Evolutionary conservation across 2,329 filamentous ascomycete species (phyloP).

Genomic region (Elsinoe necatrix): DNA sequence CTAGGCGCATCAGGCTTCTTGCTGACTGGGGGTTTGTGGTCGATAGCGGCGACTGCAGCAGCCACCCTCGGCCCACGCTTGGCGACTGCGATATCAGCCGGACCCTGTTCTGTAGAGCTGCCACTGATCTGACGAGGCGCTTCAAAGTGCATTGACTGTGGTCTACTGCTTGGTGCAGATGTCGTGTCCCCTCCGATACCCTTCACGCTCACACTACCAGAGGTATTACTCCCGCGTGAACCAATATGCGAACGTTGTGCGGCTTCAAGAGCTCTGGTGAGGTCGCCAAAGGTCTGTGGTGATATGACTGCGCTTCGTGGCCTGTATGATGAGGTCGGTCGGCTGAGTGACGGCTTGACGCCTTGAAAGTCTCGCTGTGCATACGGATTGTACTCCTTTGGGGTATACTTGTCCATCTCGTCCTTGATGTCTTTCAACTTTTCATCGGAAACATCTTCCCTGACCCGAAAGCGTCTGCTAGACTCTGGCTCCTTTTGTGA

Average conservation of each 20-base stretch:
- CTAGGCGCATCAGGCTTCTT: constrained; percentile 33
- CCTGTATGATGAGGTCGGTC: constrained; percentile 19
- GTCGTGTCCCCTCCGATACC: constrained; percentile 23
- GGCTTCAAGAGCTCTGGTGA: constrained; percentile 3
- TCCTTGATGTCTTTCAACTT: constrained; percentile 10
- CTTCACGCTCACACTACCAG: constrained; percentile 10
- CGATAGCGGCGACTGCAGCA: constrained; percentile 56
- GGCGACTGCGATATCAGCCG: constrained; percentile 24
- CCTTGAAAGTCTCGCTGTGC: constrained; percentile 55
- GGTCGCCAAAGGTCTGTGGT: constrained; percentile 10
- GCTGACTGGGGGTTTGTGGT: constrained; percentile 41
- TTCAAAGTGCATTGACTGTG: constrained; percentile 26
- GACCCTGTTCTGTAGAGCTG: constrained; percentile 27
- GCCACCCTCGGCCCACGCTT: constrained; percentile 51
- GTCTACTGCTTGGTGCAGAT: constrained; percentile 3
- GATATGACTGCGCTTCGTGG: constrained; percentile 24
- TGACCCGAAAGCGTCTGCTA: constrained; percentile 5
- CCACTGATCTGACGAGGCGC: constrained; percentile 31
- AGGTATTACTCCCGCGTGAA: constrained; percentile 16
- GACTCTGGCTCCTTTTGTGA: constrained; percentile 25
- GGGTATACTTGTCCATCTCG: constrained; percentile 48
- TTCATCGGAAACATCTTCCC: constrained; percentile 40
- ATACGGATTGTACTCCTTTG: constrained; percentile 50
- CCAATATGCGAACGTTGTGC: constrained; percentile 17
- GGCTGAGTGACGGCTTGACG: constrained; percentile 36